These are phyloP conservation scores for Stylonectria norvegica DNA, from an alignment of 2,329 filamentous ascomycete species.

Conservation along the genomic window DNA sequence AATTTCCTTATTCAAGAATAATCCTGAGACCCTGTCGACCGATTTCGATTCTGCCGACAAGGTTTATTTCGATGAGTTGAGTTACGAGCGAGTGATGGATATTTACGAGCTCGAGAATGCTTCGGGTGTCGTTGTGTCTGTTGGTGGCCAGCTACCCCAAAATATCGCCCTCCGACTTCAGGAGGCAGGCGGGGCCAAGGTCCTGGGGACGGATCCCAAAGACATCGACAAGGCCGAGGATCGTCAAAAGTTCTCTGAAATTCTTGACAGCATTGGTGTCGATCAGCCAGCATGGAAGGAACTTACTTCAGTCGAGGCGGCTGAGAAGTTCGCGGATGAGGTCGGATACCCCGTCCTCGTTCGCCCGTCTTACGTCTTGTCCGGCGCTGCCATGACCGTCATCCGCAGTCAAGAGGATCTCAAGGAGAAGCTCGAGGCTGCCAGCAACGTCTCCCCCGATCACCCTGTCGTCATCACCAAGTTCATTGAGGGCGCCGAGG, in stretches of 20 bases:
- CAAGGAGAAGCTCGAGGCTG: slow-evolving; percentile 90
- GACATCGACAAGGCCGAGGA: slow-evolving; percentile 99
- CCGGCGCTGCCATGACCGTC: slow-evolving; percentile 97
- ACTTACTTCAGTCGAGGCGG: slow-evolving; percentile 81
- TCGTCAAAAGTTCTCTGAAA: slow-evolving; percentile 96
- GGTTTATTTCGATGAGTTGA: slow-evolving; percentile 95
- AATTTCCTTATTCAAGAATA: slow-evolving; percentile 48
- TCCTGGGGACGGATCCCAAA: slow-evolving; percentile 86
- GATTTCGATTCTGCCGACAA: slow-evolving; percentile 88
- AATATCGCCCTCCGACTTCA: slow-evolving; percentile 95
- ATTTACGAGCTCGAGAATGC: slow-evolving; percentile 92
- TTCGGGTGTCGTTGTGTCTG: slow-evolving; percentile 86
- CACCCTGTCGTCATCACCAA: slow-evolving; percentile 98
- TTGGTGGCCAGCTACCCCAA: slow-evolving; percentile 93
- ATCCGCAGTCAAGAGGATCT: slow-evolving; percentile 85
- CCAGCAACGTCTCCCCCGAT: slow-evolving; percentile 86
- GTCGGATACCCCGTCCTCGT: slow-evolving; percentile 95
- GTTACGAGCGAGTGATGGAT: slow-evolving; percentile 97
- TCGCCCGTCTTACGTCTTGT: slow-evolving; percentile 91
- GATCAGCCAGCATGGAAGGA: slow-evolving; percentile 99
- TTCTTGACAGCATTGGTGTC: slow-evolving; percentile 92
- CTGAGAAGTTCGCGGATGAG: slow-evolving; percentile 77
- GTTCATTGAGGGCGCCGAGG: slow-evolving; percentile 94
- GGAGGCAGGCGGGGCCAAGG: slow-evolving; percentile 82
- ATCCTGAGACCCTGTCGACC: slow-evolving; percentile 77